Base-by-base conservation (phyloP, 176 grass and related monocot genomes). In the Dactylis glomerata region DNA sequence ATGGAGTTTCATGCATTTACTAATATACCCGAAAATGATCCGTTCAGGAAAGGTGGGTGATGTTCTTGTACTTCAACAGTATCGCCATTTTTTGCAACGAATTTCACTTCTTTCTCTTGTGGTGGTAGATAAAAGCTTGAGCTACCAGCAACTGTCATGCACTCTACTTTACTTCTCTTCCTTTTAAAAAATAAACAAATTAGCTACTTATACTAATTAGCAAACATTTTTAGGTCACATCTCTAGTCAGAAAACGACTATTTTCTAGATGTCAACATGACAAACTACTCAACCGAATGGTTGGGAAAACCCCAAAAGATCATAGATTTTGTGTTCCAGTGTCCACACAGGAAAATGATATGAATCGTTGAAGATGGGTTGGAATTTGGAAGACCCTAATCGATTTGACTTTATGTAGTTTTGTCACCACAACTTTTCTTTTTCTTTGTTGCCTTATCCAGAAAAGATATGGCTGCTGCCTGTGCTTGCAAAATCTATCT, bases 401-500 rank as follows among this genome's bases (percentile, higher is more conserved):
- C 68, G 44, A 84, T 54, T 73, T 46, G 77, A 89, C 88, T 86
- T 77, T 62, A 20, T 26, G 41, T 6, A 73, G 23, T 12, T 31
- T 41, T 62, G 88, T 86, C 78, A 89, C 78, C 24, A 71, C 83
- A 63, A 4, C 5, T 0, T 57, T 54, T 61, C 9, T 76, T 85
- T 70, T 49, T 34, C 8, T 83, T 74, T 50, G 32, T 63, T 9
- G 13, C n/a, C 46, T 89, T 80, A 77, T 68, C 71, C 70, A 49
- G n/a, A 85, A 17, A 49, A 59, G 69, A 75, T 80, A 68, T 68
- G 68, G 50, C 59, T 67, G 57, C 46, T 68, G 77, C 87, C 37
- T 81, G 5, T 82, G 80, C 65, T 71, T 56, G 42, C 71, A 70
- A 49, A 58, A 75, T 89, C 82, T 23, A 68, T 20, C 6, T 89